Evolutionary conservation across 2,329 filamentous ascomycete species (phyloP).

Genomic region (Colletotrichum viniferum): DNA sequence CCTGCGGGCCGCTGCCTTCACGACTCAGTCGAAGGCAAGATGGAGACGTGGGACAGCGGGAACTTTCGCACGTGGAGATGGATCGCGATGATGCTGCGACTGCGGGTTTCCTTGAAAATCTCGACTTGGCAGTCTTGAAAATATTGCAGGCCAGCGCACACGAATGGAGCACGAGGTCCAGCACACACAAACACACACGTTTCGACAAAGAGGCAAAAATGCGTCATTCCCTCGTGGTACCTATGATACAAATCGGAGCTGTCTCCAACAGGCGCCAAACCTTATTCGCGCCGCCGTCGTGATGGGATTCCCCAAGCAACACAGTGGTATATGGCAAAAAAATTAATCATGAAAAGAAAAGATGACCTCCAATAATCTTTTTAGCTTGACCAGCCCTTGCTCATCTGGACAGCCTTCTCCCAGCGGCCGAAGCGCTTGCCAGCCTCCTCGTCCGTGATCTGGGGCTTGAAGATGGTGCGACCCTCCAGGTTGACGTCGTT

Average conservation of each 20-base stretch:
- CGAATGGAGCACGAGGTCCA: neutral
- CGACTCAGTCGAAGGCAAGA: slow-evolving; percentile 6
- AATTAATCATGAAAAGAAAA: neutral
- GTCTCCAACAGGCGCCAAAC: neutral
- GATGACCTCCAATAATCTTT: neutral
- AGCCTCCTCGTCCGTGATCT: slow-evolving; percentile 64
- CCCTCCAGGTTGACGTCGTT: slow-evolving; percentile 74
- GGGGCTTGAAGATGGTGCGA: slow-evolving; percentile 70
- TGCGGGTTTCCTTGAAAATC: neutral
- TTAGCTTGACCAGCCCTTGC: slow-evolving; percentile 68
- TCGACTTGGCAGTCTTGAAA: neutral
- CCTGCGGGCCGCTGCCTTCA: neutral
- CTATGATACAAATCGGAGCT: slow-evolving; percentile 11
- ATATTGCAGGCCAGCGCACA: neutral
- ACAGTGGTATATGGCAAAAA: slow-evolving; percentile 17
- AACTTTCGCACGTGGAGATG: neutral
- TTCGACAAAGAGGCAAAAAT: slow-evolving; percentile 1
- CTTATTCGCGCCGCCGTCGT: slow-evolving; percentile 7
- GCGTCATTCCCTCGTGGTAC: slow-evolving; percentile 14
- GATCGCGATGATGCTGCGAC: neutral
- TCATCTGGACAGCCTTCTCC: slow-evolving; percentile 81
- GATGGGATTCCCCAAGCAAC: slow-evolving; percentile 13
- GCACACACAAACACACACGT: neutral
- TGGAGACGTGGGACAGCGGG: neutral
- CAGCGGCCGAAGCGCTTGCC: slow-evolving; percentile 70